phyloP scores from a whole-genome alignment of 495 filamentous ascomycete genomes.

The Aspergillus leporis region DNA sequence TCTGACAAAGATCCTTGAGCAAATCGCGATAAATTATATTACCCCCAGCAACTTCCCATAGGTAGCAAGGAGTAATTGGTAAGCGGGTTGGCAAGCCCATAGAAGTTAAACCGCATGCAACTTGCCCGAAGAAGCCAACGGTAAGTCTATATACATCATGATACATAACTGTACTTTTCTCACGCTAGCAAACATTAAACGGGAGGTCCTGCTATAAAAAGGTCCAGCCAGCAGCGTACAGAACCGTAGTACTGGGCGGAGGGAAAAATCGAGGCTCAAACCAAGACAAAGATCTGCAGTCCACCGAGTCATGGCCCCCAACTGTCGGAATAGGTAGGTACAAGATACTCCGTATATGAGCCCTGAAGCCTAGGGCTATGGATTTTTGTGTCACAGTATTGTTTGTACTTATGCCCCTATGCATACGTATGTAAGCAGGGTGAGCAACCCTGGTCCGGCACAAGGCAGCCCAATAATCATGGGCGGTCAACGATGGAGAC shows the following conservation, averaged over 20 bases:
- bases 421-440: neutral
- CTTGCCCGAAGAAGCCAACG: slow-evolving; percentile 17
- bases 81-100: neutral
- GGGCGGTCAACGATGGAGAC: neutral
- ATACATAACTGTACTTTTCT: neutral
- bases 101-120: slow-evolving; percentile 12
- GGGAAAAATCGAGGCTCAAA: neutral
- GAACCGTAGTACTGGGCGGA: neutral
- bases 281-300: too few species aligned
- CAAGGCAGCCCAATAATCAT: slow-evolving; percentile 3
- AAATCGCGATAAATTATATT: neutral
- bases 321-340: neutral
- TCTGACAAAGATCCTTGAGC: too few species aligned
- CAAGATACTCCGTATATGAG: neutral
- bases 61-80: neutral
- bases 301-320: neutral
- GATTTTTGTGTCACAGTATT: neutral
- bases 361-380: neutral
- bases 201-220: neutral
- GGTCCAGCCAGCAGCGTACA: neutral
- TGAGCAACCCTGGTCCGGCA: neutral
- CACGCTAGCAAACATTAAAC: neutral
- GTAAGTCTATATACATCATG: neutral
- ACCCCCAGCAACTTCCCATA: neutral
- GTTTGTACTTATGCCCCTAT: slow-evolving; percentile 1